Evolutionary conservation across 169 alveolate species (phyloP), one percentile per base, ranked within the genome.

Genomic region (Plasmodium coatneyi): DNA sequence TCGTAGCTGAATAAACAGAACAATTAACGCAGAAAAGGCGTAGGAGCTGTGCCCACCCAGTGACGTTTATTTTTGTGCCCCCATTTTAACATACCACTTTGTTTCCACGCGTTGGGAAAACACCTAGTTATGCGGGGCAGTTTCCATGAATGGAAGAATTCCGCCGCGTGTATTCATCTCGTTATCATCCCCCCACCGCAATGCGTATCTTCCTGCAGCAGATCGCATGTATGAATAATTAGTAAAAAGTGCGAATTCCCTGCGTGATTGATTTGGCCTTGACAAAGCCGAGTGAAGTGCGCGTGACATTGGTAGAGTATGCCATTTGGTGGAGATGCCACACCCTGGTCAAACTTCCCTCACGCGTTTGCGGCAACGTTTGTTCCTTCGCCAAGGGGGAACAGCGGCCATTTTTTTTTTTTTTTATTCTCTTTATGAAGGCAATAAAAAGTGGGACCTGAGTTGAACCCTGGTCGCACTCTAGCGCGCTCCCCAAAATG

Each of bases 401-500:
- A 16, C 22, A 14, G 60, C 22, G 60, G 60, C 60, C 19, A 49
- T 14, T 12, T 14, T 49, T 49, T 14, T 49, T 49, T 12, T 5
- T 12, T 14, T 49, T 49, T 14, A 1, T 41, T 41, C 6, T 10
- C 54, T 12, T 49, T 49, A 3, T 49, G 60, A 49, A 49, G 60
- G 60, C 7, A 49, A 0, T 49, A 49, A 49, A 3, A 49, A 49
- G 60, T 49, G 60, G 7, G 22, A 14, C 22, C 60, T 49, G 7
- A 12, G 60, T 22, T 49, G 19, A 49, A 14, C 60, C 60, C 22
- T 49, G 60, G 60, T 6, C n/a, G 54, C 5, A 39, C 46, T 5
- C 46, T 6, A 39, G 46, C 46, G 46, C 46, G 46, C 46, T 39
- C 30, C 14, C 36, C 46, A 87, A 60, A 54, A 87, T 87, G 93